A percentile compares a stretch with the other conserved stretches of the same genome.
These are phyloP conservation scores for Wallacemonas sp. DNA, from an alignment of 208 protist genomes.

Conservation along the genomic window DNA sequence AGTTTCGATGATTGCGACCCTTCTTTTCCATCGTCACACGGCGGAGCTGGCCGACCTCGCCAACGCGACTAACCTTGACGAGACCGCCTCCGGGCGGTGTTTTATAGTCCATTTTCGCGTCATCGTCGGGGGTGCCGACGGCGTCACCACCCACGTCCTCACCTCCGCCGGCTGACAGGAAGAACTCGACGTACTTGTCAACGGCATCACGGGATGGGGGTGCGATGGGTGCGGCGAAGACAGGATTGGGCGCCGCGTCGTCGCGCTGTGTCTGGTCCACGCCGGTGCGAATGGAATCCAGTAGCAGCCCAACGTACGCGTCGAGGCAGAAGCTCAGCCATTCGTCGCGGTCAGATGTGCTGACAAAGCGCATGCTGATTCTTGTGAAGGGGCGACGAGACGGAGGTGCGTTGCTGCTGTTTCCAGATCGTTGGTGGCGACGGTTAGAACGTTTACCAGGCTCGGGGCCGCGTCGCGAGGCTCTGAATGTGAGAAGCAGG, in stretches of 20 bases:
- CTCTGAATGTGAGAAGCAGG: conserved; percentile 46
- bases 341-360: conserved; percentile 36
- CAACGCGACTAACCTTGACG: not conserved
- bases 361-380: conserved; percentile 46
- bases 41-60: conserved; percentile 8
- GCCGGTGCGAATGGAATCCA: conserved; percentile 55
- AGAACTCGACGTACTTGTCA: conserved; percentile 59
- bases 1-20: conserved; percentile 8
- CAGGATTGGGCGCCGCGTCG: conserved; percentile 11
- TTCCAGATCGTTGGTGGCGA: too few relatives aligned
- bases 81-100: not conserved
- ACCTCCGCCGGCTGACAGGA: conserved; percentile 34
- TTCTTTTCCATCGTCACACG: conserved; percentile 11
- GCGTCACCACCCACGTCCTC: conserved; percentile 3
- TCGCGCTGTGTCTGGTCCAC: conserved; percentile 20
- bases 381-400: conserved; percentile 30
- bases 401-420: not conserved
- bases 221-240: conserved; percentile 19
- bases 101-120: not conserved
- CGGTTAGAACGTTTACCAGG: not conserved
- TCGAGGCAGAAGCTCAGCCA: conserved; percentile 49
- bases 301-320: conserved; percentile 43
- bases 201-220: conserved; percentile 29
- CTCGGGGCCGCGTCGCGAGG: conserved; percentile 9
- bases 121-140: not conserved